Conservation (phyloP, 495 filamentous ascomycete species). For the Rhizodiscina lignyota region DNA sequence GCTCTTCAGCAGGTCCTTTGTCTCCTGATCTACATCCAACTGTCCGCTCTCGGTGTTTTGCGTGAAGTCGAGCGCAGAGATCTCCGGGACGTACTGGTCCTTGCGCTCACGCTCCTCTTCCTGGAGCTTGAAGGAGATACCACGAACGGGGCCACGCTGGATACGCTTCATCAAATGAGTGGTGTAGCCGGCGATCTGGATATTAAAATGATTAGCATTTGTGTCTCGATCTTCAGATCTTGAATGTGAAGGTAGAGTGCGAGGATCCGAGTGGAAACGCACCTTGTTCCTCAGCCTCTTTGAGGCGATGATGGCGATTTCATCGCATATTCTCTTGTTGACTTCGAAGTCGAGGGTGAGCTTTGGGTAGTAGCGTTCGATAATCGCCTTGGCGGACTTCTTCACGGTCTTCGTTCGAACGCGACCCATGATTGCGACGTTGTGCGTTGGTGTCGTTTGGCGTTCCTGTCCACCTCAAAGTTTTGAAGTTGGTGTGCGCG, state of each 20-base stretch:
- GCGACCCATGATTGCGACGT: slow-evolving; percentile 12
- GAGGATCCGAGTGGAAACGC: slow-evolving; percentile 4
- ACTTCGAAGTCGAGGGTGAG: slow-evolving; percentile 99
- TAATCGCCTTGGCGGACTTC: slow-evolving; percentile 99
- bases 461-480: too few species aligned
- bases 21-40: slow-evolving; percentile 90
- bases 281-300: slow-evolving; percentile 99
- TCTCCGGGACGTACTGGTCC: slow-evolving; percentile 99
- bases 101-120: slow-evolving; percentile 99
- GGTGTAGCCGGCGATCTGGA: slow-evolving; percentile 92
- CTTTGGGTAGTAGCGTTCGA: slow-evolving; percentile 96
- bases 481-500: too few species aligned
- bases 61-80: slow-evolving; percentile 94
- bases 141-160: slow-evolving; percentile 94
- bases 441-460: too few species aligned
- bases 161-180: slow-evolving; percentile 96
- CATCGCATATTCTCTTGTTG: slow-evolving; percentile 99
- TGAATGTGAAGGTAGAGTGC: slow-evolving; percentile 2
- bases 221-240: slow-evolving; percentile 2
- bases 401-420: slow-evolving; percentile 61
- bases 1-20: slow-evolving; percentile 96
- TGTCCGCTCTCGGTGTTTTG: slow-evolving; percentile 79
- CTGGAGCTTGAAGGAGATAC: slow-evolving; percentile 99
- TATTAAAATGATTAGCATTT: background rate
- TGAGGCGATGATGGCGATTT: slow-evolving; percentile 97